Evolutionary conservation across 306 rosid species (phyloP).

Genomic region (Fragaria ananassa): DNA sequence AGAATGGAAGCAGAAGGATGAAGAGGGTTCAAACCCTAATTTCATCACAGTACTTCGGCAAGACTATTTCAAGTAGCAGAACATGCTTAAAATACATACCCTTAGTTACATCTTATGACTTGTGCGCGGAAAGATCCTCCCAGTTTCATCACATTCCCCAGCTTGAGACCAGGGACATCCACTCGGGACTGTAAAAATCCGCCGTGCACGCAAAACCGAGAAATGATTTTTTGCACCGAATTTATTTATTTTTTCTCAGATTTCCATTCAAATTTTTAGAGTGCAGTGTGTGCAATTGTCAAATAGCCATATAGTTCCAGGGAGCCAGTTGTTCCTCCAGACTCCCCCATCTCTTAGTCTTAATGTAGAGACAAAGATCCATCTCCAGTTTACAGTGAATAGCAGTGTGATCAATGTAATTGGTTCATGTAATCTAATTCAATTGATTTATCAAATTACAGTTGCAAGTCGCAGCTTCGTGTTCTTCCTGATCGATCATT

Average conservation of each 20-base stretch:
- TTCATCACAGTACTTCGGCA: slow-evolving; percentile 48
- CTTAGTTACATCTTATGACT: neutral
- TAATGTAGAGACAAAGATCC: slow-evolving; percentile 6
- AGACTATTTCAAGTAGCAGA: slow-evolving; percentile 65
- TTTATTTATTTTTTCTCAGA: neutral
- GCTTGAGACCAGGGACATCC: neutral
- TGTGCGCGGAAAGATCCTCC: neutral
- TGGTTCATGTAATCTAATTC: slow-evolving; percentile 1
- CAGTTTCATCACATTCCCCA: neutral
- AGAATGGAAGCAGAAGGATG: slow-evolving; percentile 72
- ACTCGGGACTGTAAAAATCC: neutral
- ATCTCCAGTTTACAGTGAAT: neutral
- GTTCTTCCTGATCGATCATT: too few species aligned
- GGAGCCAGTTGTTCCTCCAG: neutral
- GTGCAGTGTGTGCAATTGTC: slow-evolving; percentile 7
- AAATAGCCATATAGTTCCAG: slow-evolving; percentile 3
- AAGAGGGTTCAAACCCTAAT: slow-evolving; percentile 48
- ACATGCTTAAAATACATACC: neutral
- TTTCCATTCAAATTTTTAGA: slow-evolving; percentile 13
- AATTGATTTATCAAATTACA: neutral
- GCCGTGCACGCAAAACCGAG: neutral
- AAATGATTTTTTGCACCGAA: neutral
- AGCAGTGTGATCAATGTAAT: neutral
- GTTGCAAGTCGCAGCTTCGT: neutral
- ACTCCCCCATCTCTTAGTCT: neutral